Conservation (phyloP, 148 eudicot genomes). For the Camellia japonica region DNA sequence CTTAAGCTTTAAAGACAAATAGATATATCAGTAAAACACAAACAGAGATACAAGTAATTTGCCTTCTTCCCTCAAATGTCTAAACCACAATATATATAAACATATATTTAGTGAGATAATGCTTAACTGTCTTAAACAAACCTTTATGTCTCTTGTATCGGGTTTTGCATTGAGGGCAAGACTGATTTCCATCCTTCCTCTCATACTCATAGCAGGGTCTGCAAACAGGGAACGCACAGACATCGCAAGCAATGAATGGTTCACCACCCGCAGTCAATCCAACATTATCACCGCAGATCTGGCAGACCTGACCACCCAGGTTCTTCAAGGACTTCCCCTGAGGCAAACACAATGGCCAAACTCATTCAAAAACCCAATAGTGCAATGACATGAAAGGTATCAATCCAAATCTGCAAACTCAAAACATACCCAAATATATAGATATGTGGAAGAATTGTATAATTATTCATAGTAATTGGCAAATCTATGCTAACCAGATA, state of each 20-base stretch:
- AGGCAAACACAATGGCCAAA: conserved; percentile 1
- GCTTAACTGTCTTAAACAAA: conserved; percentile 14
- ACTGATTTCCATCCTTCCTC: conserved; percentile 40
- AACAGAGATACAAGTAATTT: background rate
- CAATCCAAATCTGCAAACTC: background rate
- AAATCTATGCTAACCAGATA: background rate
- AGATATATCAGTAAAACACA: too few relatives aligned
- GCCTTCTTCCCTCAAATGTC: background rate
- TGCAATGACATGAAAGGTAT: background rate
- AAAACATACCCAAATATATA: background rate
- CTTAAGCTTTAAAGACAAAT: background rate
- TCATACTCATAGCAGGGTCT: conserved; percentile 35
- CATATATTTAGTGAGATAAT: background rate
- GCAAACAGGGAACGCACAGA: conserved; percentile 28
- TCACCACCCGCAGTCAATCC: conserved; percentile 22
- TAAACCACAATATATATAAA: background rate
- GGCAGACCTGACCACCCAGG: conserved; percentile 27
- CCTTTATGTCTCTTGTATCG: conserved; percentile 57
- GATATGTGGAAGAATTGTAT: background rate
- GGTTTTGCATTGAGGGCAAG: conserved; percentile 66
- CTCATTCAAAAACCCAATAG: background rate
- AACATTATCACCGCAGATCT: conserved; percentile 27
- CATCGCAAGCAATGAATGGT: conserved; percentile 29
- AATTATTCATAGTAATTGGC: background rate
- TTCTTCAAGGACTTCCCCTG: conserved; percentile 28